Conservation (phyloP, 2,329 filamentous ascomycete genomes). For the Phoma sp. region DNA sequence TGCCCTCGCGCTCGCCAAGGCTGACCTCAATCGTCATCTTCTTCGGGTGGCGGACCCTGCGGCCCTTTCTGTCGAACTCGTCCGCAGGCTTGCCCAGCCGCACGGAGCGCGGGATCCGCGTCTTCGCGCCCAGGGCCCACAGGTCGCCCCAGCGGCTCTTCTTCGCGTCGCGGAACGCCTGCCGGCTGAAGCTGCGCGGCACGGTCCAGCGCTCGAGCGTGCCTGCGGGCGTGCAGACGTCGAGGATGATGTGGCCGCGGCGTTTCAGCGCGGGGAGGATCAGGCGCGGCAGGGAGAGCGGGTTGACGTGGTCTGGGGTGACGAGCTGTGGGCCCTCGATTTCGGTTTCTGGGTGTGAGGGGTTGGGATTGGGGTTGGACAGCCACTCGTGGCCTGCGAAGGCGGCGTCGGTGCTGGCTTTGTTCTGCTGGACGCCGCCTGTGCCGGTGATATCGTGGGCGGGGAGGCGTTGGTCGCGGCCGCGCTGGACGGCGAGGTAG, state of each 20-base stretch:
- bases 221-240: conserved; percentile 86
- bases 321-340: conserved; percentile 31
- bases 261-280: conserved; percentile 85
- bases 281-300: conserved; percentile 76
- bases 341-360: conserved; percentile 5
- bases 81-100: conserved; percentile 61
- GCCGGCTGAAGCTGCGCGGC: conserved; percentile 77
- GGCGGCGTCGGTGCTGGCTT: conserved; percentile 66
- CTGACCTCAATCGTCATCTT: conserved; percentile 39
- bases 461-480: conserved; percentile 62
- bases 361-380: neutral
- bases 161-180: conserved; percentile 89
- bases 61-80: conserved; percentile 50
- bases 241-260: conserved; percentile 84
- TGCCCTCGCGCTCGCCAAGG: conserved; percentile 32
- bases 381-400: conserved; percentile 70
- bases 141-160: conserved; percentile 92
- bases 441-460: conserved; percentile 38
- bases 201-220: conserved; percentile 93
- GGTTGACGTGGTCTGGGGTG: conserved; percentile 41
- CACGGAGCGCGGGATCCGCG: conserved; percentile 67
- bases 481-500: conserved; percentile 84
- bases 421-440: conserved; percentile 55
- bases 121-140: conserved; percentile 95
- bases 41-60: conserved; percentile 40